Evolutionary conservation across 345 rosid genomes (phyloP).

Genomic region (Salix arbutifolia): DNA sequence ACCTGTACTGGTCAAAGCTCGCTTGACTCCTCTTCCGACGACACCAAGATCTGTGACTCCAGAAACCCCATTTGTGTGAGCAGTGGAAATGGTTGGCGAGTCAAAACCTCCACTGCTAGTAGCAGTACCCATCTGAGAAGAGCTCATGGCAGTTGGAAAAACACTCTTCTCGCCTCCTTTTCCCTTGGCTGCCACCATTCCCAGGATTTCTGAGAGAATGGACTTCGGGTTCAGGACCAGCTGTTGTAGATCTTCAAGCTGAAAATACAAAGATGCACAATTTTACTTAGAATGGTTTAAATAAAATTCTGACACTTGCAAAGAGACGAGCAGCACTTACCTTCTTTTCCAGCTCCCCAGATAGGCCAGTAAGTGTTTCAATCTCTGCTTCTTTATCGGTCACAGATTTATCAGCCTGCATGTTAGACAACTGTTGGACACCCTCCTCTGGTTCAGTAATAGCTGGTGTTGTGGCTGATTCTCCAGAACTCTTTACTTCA

Average conservation of each 20-base stretch:
- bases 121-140: constrained; percentile 55
- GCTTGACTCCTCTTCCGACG: constrained; percentile 93
- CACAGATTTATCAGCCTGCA: constrained; percentile 33
- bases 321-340: constrained; percentile 27
- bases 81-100: constrained; percentile 68
- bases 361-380: constrained; percentile 54
- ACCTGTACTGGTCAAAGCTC: constrained; percentile 49
- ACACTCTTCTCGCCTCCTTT: constrained; percentile 38
- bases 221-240: constrained; percentile 57
- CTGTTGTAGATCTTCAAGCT: constrained; percentile 95
- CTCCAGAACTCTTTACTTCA: too few species aligned
- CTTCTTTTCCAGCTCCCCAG: constrained; percentile 87
- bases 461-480: constrained; percentile 38
- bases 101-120: constrained; percentile 46
- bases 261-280: constrained; percentile 22
- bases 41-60: constrained; percentile 81
- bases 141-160: constrained; percentile 39
- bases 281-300: constrained; percentile 1
- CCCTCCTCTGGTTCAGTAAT: constrained; percentile 48
- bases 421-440: constrained; percentile 55
- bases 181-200: constrained; percentile 50
- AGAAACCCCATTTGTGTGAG: constrained; percentile 58
- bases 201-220: constrained; percentile 68
- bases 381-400: constrained; percentile 77
- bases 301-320: background rate